Conservation (phyloP, 2,329 filamentous ascomycete species). For the Elsinoe arachidis region DNA sequence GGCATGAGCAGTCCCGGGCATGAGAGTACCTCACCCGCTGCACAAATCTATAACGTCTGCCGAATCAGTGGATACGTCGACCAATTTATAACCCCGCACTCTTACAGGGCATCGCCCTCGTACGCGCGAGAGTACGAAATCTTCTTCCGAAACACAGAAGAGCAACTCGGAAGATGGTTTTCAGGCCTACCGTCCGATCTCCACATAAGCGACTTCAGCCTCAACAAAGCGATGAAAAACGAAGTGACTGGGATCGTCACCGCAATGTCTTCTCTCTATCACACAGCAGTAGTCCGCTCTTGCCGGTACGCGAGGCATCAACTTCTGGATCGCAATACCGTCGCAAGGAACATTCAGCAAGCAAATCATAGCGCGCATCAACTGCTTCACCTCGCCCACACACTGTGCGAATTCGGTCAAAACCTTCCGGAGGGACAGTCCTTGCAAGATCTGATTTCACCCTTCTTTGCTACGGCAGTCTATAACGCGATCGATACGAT, state of each 20-base stretch:
- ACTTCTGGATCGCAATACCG: constrained; percentile 33
- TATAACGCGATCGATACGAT: constrained; percentile 59
- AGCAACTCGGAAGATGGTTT: constrained; percentile 51
- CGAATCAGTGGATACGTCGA: constrained; percentile 59
- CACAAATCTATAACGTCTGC: constrained; percentile 22
- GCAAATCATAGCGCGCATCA: constrained; percentile 46
- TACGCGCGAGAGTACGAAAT: constrained; percentile 41
- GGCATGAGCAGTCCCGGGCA: neutral
- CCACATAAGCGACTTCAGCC: constrained; percentile 47
- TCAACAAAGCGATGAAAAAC: constrained; percentile 46
- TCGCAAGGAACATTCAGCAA: constrained; percentile 39
- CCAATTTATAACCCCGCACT: constrained; percentile 48
- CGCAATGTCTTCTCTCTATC: constrained; percentile 58
- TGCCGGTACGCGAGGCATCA: constrained; percentile 50
- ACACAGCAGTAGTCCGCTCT: constrained; percentile 55
- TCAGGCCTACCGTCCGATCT: constrained; percentile 48
- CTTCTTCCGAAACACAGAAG: constrained; percentile 45
- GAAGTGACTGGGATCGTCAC: constrained; percentile 52
- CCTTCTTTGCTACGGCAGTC: constrained; percentile 54
- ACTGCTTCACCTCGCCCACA: constrained; percentile 42
- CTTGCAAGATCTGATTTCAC: constrained; percentile 23
- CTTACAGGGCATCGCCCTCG: constrained; percentile 35
- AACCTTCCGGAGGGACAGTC: constrained; percentile 9
- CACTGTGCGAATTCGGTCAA: constrained; percentile 27
- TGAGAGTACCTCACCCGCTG: constrained; percentile 7